Conservation (phyloP, 331 rosid species). For the Ulmus americana region DNA sequence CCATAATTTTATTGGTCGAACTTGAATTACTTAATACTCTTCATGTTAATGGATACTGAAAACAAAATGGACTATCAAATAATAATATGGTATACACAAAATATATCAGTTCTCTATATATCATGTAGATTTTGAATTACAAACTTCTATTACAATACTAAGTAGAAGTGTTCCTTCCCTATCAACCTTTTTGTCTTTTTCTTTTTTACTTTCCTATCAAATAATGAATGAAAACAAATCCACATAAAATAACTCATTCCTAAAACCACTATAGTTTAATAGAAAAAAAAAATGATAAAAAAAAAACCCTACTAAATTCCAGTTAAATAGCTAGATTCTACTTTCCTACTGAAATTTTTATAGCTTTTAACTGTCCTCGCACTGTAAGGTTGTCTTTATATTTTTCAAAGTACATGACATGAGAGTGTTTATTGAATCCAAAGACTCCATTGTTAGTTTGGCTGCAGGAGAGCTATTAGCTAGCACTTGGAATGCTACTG, state of each 20-base stretch:
- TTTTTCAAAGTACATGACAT: conserved; percentile 70
- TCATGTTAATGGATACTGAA: background rate
- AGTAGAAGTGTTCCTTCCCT: conserved; percentile 23
- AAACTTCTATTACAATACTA: conserved; percentile 22
- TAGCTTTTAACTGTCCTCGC: conserved; percentile 62
- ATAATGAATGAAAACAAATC: conserved; percentile 34
- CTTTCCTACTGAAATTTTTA: conserved; percentile 14
- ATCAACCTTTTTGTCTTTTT: background rate
- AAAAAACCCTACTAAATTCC: conserved; percentile 25
- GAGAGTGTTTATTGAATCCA: conserved; percentile 73
- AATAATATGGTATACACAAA: conserved; percentile 24
- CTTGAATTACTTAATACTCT: too few relatives aligned
- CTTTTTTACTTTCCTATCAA: conserved; percentile 14
- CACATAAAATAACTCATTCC: conserved; percentile 19
- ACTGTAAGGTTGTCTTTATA: conserved; percentile 75
- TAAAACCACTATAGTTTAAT: conserved; percentile 23
- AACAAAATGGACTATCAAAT: background rate
- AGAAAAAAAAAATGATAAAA: conserved; percentile 1
- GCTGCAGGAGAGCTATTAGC: conserved; percentile 74
- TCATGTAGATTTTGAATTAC: conserved; percentile 15
- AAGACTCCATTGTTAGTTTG: conserved; percentile 70
- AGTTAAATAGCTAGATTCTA: conserved; percentile 17
- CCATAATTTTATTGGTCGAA: too few relatives aligned
- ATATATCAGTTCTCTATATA: conserved; percentile 20
- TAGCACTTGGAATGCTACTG: conserved; percentile 69